Evolutionary conservation across 306 rosid species (phyloP), one percentile per base, ranked within the genome.

Genomic region (Malus orientalis): DNA sequence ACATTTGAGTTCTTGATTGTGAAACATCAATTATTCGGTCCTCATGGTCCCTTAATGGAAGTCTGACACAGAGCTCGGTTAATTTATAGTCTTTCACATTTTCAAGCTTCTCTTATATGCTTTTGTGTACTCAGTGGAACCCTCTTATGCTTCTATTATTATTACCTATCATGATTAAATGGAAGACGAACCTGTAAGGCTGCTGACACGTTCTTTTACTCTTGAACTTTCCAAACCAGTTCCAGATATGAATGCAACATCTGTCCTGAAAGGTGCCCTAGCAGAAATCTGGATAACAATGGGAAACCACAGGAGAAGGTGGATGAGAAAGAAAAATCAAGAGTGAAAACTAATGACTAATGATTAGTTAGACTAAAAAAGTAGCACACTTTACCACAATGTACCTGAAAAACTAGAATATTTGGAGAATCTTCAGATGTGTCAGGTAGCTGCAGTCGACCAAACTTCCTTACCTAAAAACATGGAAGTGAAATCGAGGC

Each of bases 321-420:
- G 57, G 58, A 54, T 11, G 69, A 23, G 57, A 80, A 33, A 20
- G 67, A 22, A 79, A 74, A 82, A 58, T 64, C 45, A 42, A 67
- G 25, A 29, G 22, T 74, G 9, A 42, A 32, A 60, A 33, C 11
- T 47, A 18, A 53, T 6, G 57, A 54, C 61, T 47, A 66, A 54
- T n/a, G 15, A 62, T 27, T 64, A 78, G 59, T 44, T 58, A 42
- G 59, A 33, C 10, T 49, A 68, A 74, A 9, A 19, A 61, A 11
- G 27, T 20, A 72, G 30, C 8, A 47, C 51, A 10, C 44, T 8
- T 36, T 58, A 42, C 65, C 62, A 68, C 70, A 40, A 79, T 62
- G 78, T 87, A 92, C 97, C 97, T 95, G 97, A 74, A 92, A 95
- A 79, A 89, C 97, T 67, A 89, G 80, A 77, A 86, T 88, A 84